Evolutionary conservation across 1,139 yeast species (phyloP).

Genomic region (Arxiozyma slooffiae): DNA sequence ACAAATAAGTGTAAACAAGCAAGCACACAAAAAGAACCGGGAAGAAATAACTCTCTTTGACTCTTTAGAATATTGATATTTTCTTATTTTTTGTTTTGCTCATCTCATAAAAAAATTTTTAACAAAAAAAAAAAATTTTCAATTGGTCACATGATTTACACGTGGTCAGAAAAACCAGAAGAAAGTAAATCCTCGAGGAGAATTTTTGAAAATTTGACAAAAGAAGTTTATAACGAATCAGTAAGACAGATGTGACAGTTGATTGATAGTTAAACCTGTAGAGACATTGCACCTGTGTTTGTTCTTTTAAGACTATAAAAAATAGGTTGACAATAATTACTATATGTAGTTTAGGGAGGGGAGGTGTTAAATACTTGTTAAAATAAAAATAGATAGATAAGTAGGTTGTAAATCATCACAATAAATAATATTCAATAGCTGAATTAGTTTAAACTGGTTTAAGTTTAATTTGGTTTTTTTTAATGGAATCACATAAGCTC

Average conservation of each 20-base stretch:
- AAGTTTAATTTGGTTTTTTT: too few relatives aligned
- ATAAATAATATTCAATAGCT: too few relatives aligned
- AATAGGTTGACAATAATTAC: too few relatives aligned
- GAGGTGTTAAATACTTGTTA: too few relatives aligned
- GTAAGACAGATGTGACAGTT: not conserved
- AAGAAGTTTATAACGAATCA: too few relatives aligned
- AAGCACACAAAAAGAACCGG: too few relatives aligned
- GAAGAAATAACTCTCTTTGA: not conserved
- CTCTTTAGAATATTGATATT: not conserved
- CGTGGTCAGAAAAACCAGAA: not conserved
- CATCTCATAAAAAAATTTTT: not conserved
- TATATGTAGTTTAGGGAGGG: not conserved
- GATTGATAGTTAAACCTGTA: not conserved
- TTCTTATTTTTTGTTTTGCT: not conserved
- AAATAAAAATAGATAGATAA: too few relatives aligned
- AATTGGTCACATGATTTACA: not conserved
- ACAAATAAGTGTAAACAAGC: too few relatives aligned
- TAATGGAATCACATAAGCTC: conserved; percentile 31
- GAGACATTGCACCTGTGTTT: too few relatives aligned
- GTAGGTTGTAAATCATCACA: not conserved
- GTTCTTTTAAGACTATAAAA: not conserved
- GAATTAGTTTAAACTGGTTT: not conserved
- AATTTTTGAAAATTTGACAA: too few relatives aligned
- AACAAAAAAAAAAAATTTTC: not conserved
- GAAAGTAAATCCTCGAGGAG: not conserved